A percentile compares a stretch with the other conserved stretches of the same genome.
These are phyloP conservation scores for Zarea fungicola DNA, from an alignment of 2,329 filamentous ascomycete species.

Conservation along the genomic window DNA sequence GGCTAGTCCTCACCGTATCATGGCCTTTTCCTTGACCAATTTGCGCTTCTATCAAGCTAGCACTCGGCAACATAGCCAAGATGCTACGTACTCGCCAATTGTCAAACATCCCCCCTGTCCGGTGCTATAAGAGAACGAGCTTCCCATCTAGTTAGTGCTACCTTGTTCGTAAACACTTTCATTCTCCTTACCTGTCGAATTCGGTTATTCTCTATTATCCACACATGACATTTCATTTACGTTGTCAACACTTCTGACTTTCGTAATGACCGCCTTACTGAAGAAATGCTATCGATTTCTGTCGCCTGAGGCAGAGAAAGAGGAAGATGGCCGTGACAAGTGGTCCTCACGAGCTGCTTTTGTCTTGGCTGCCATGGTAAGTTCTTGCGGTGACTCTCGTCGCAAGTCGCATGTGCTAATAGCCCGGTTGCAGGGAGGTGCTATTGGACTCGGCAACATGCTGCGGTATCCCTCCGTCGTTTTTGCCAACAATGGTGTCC, in stretches of 20 bases:
- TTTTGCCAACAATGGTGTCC: constrained; percentile 51
- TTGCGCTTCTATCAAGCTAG: too few species aligned
- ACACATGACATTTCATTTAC: background rate
- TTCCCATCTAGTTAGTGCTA: too few species aligned
- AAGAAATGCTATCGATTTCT: constrained; percentile 9
- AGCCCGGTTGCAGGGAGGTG: constrained; percentile 35
- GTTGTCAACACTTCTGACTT: background rate
- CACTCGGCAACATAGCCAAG: too few species aligned
- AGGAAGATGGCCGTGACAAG: constrained; percentile 14
- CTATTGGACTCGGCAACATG: constrained; percentile 50
- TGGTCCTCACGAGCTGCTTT: constrained; percentile 13
- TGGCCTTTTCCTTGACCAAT: too few species aligned
- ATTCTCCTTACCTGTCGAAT: too few species aligned
- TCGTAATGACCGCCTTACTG: background rate
- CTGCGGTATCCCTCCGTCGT: constrained; percentile 50
- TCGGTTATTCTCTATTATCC: too few species aligned
- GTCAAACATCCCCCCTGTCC: too few species aligned
- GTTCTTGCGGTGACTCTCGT: background rate
- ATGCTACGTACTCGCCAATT: too few species aligned
- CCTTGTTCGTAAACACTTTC: too few species aligned
- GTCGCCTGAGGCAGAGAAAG: constrained; percentile 14
- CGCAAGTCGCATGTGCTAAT: background rate
- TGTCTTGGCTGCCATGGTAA: constrained; percentile 13
- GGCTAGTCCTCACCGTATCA: too few species aligned
- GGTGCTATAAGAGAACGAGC: too few species aligned